Percentiles rank a stretch among this genome's conserved stretches.
These are phyloP conservation scores for Fusarium falciforme DNA, from an alignment of 2,329 filamentous ascomycete species.

Conservation along the genomic window DNA sequence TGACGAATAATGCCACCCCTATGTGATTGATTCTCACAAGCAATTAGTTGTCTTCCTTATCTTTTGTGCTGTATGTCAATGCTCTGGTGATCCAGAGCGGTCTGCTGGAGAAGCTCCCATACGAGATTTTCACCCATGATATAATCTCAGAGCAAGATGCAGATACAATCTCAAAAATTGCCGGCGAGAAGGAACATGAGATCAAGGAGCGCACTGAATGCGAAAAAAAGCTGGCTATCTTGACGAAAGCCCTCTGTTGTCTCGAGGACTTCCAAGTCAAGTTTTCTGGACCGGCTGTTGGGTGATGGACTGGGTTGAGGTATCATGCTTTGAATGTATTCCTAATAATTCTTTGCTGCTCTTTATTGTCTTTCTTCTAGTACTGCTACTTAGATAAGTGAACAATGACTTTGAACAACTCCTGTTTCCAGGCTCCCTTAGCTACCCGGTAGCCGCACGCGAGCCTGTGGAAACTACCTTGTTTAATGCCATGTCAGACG, in stretches of 20 bases:
- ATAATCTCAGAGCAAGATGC: background rate
- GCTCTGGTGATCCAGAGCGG: background rate
- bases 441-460: background rate
- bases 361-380: background rate
- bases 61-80: background rate
- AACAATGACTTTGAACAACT: background rate
- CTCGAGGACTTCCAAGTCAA: background rate
- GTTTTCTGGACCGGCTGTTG: background rate
- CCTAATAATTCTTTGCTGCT: background rate
- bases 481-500: too few relatives aligned
- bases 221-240: background rate
- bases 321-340: background rate
- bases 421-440: background rate
- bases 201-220: background rate
- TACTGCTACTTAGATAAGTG: background rate
- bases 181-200: background rate
- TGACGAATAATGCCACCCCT: background rate
- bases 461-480: too few relatives aligned
- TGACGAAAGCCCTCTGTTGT: background rate
- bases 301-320: background rate
- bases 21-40: background rate
- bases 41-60: background rate
- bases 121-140: background rate
- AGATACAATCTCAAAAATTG: background rate
- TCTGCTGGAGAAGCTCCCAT: background rate